These are phyloP conservation scores for Hylodesmum podocarpum DNA, from an alignment of 306 rosid species.

Conservation along the genomic window DNA sequence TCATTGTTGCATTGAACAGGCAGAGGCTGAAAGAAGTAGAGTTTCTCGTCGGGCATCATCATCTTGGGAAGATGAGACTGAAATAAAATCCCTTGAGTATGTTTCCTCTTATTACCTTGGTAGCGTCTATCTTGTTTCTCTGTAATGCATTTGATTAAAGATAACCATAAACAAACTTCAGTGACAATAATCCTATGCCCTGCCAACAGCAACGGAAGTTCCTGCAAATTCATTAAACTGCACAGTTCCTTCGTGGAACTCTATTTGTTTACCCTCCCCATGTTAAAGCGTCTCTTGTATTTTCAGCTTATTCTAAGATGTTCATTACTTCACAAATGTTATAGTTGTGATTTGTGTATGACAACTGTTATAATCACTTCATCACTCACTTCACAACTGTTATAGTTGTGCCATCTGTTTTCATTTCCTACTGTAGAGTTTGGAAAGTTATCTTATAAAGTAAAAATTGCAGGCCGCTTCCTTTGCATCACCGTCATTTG, in stretches of 20 bases:
- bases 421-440: constrained; percentile 16
- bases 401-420: not conserved
- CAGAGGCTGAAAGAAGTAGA: constrained; percentile 86
- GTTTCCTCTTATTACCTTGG: constrained; percentile 36
- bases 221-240: constrained; percentile 24
- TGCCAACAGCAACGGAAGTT: constrained; percentile 4
- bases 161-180: not conserved
- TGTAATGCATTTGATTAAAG: constrained; percentile 28
- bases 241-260: not conserved
- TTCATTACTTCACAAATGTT: not conserved
- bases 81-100: constrained; percentile 93
- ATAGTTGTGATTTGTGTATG: constrained; percentile 10
- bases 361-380: not conserved
- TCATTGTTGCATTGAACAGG: constrained; percentile 52
- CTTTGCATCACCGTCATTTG: constrained; percentile 92
- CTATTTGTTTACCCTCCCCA: not conserved
- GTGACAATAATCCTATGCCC: constrained; percentile 9
- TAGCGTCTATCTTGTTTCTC: constrained; percentile 14
- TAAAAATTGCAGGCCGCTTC: constrained; percentile 73
- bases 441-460: constrained; percentile 24
- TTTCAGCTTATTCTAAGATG: constrained; percentile 24
- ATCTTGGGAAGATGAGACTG: constrained; percentile 94
- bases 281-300: not conserved
- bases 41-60: constrained; percentile 80
- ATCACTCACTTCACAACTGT: not conserved